Evolutionary conservation across 2,329 filamentous ascomycete genomes (phyloP).

Genomic region (Sclerotinia borealis): DNA sequence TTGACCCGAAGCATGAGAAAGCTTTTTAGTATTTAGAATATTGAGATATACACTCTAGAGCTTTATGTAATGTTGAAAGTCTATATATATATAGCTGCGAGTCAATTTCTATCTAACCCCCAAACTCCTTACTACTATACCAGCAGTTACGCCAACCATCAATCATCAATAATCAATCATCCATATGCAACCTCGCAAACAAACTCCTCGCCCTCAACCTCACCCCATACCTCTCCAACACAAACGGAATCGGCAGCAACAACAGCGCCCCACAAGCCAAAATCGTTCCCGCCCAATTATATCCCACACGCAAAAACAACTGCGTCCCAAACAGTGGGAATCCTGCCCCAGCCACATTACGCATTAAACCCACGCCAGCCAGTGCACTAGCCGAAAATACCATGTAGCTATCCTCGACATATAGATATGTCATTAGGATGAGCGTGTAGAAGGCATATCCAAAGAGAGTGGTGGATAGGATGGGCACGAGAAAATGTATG

Average conservation of each 20-base stretch:
- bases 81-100: too few relatives aligned
- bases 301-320: slow-evolving; percentile 34
- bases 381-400: slow-evolving; percentile 37
- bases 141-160: too few relatives aligned
- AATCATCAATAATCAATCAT: too few relatives aligned
- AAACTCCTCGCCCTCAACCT: slow-evolving; percentile 27
- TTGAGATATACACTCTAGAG: too few relatives aligned
- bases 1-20: too few relatives aligned
- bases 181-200: slow-evolving; percentile 18
- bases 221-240: slow-evolving; percentile 25
- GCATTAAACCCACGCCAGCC: slow-evolving; percentile 37
- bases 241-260: slow-evolving; percentile 33
- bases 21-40: too few relatives aligned
- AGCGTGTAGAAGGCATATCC: slow-evolving; percentile 46
- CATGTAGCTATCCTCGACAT: slow-evolving; percentile 44
- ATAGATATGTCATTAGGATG: slow-evolving; percentile 44
- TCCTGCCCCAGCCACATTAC: slow-evolving; percentile 35
- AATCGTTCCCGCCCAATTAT: slow-evolving; percentile 35
- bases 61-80: too few relatives aligned
- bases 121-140: too few relatives aligned
- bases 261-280: slow-evolving; percentile 34
- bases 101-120: too few relatives aligned
- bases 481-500: slow-evolving; percentile 38
- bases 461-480: slow-evolving; percentile 44
- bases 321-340: slow-evolving; percentile 36